These are phyloP conservation scores for Gryganskiella cystojenkinii DNA, from an alignment of 192 early-diverging fungal genomes.

Conservation along the genomic window DNA sequence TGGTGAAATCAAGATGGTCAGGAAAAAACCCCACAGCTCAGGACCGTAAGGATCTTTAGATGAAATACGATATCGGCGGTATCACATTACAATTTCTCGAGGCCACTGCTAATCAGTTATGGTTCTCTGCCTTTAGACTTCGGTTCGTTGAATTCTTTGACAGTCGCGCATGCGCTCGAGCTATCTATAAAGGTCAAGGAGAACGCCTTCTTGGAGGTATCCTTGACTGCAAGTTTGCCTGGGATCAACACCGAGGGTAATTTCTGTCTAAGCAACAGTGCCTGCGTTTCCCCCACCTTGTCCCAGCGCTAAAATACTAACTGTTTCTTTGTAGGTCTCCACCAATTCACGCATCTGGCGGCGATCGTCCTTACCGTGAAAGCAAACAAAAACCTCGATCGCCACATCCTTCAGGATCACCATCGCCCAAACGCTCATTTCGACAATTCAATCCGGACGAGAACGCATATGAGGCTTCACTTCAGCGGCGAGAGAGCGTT, in stretches of 20 bases:
- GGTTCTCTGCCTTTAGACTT: not conserved
- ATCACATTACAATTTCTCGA: not conserved
- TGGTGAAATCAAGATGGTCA: slow-evolving; percentile 61
- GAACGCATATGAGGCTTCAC: not conserved
- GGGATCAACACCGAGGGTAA: slow-evolving; percentile 56
- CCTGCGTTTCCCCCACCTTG: not conserved
- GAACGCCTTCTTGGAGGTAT: slow-evolving; percentile 43
- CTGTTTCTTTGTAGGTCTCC: no score
- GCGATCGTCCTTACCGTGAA: no score
- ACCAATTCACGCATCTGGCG: no score
- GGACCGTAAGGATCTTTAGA: slow-evolving; percentile 10
- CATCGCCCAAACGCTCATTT: no score
- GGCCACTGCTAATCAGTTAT: not conserved
- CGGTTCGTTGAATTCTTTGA: slow-evolving; percentile 57
- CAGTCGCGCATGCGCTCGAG: slow-evolving; percentile 51
- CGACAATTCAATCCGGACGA: no score
- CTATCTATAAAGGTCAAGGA: slow-evolving; percentile 42
- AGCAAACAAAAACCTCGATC: no score
- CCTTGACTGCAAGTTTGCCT: slow-evolving; percentile 54
- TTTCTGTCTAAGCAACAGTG: not conserved
- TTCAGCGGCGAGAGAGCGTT: not conserved
- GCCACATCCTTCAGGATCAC: no score
- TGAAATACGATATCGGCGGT: not conserved
- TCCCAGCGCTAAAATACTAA: no score
- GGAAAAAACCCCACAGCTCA: slow-evolving; percentile 13